Conservation (phyloP, 345 rosid species). For the rapeseed (Brassica napus) region Da-Ae NC_063450.1:54811001-54811500, state of each 20-base stretch:
- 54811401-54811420: constrained; percentile 54
- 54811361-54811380: constrained; percentile 48
- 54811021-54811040: constrained; percentile 63
- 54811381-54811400: constrained; percentile 49
- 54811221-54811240: constrained; percentile 15
- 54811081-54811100: constrained; percentile 61
- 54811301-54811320: constrained; percentile 75
- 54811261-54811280: constrained; percentile 3
- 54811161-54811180: background rate
- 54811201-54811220: background rate
- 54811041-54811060: constrained; percentile 64
- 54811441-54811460: constrained; percentile 9
- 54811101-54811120: constrained; percentile 71
- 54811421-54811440: constrained; percentile 5
- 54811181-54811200: constrained; percentile 12
- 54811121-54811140: constrained; percentile 81
- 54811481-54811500: constrained; percentile 5
- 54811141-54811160: constrained; percentile 26
- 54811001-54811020: constrained; percentile 23
- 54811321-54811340: constrained; percentile 57
- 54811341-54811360: constrained; percentile 67
- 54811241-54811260: constrained; percentile 10
- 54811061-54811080: constrained; percentile 60
- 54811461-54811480: constrained; percentile 14
- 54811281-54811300: constrained; percentile 22